Base-by-base conservation (phyloP, 2,329 filamentous ascomycete genomes). In the Pezicula rhizophila region DNA sequence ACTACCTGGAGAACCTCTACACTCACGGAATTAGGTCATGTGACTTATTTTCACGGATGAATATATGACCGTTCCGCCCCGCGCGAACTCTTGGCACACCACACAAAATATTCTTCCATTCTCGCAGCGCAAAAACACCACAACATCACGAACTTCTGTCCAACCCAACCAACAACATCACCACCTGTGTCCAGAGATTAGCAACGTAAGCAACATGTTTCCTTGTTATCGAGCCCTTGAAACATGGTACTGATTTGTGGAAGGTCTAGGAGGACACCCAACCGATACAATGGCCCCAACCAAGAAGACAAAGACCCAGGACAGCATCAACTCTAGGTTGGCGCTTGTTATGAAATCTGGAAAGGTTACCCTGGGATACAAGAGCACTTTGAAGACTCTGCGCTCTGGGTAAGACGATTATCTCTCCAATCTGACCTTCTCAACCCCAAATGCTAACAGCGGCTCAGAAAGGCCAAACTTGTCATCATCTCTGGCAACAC, bases 401-500 rank as follows among this genome's bases (percentile, higher is more conserved):
- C 88, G 92, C 68, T 87, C 84, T 63, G 91, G 28, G 28, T 31
- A 31, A 31, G 28, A 10, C 8, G 8, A 5, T 3, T 10, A 10
- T 31, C 2, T 10, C 28, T 31, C 28, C 28, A 31, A 12, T 31
- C 28, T 31, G 28, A 12, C 28, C 28, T 10, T 31, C 11, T 31
- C 8, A 31, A 10, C 11, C 3, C 5, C 28, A 31, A 7, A 31
- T 31, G 28, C 28, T 31, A 31, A 31, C 28, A 4, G 7, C 11
- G 3, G 5, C 8, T 10, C 8, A 31, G 92, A 75, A 97, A 96
- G 85, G 93, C 93, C 73, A 97, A 97, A 87, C 84, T 96, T 62
- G 89, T 97, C 72, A 90, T 95, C 76, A 95, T 95, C 59, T 79
- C 85, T 64, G 90, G 88, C 76, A 97, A 99, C 82, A 96, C 91